phyloP scores from a whole-genome alignment of 2,329 filamentous ascomycete species.

The Alternaria atra region DNA sequence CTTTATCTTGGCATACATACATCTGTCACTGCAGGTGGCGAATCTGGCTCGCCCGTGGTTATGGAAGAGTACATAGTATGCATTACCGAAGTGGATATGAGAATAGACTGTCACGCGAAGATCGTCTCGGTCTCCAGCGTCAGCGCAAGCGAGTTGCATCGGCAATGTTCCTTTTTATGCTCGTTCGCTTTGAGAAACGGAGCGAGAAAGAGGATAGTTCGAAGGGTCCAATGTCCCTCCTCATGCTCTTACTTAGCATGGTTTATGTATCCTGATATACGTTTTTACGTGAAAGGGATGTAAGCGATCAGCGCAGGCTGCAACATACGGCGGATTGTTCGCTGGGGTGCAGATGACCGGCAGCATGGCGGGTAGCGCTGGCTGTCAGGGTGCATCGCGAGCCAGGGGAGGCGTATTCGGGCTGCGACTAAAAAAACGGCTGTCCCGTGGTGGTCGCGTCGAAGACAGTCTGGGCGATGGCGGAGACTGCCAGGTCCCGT shows the following conservation, averaged over 20 bases:
- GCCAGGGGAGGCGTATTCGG: slow-evolving; percentile 27
- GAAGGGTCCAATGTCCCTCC: slow-evolving; percentile 30
- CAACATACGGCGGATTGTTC: slow-evolving; percentile 32
- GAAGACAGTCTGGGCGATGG: slow-evolving; percentile 27
- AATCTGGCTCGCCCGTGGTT: slow-evolving; percentile 24
- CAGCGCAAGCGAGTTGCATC: slow-evolving; percentile 41
- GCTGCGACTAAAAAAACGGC: slow-evolving; percentile 21
- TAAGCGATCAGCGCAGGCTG: slow-evolving; percentile 40
- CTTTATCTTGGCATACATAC: slow-evolving; percentile 30
- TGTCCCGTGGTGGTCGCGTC: slow-evolving; percentile 27
- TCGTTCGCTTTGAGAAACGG: slow-evolving; percentile 6
- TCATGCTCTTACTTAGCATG: slow-evolving; percentile 30
- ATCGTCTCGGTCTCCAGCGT: slow-evolving; percentile 21
- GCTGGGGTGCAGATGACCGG: slow-evolving; percentile 43
- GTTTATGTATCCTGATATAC: slow-evolving; percentile 38
- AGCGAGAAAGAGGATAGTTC: neutral
- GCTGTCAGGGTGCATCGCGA: slow-evolving; percentile 27
- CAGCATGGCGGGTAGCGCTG: slow-evolving; percentile 40
- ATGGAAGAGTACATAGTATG: slow-evolving; percentile 38
- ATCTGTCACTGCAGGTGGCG: slow-evolving; percentile 39
- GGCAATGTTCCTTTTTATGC: slow-evolving; percentile 25
- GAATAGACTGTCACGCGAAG: slow-evolving; percentile 38
- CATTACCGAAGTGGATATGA: slow-evolving; percentile 41
- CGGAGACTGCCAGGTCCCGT: slow-evolving; percentile 37
- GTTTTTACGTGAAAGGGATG: slow-evolving; percentile 21